These are phyloP conservation scores for Flueggea neowawraea DNA, from an alignment of 441 rosid species.

Conservation along the genomic window DNA sequence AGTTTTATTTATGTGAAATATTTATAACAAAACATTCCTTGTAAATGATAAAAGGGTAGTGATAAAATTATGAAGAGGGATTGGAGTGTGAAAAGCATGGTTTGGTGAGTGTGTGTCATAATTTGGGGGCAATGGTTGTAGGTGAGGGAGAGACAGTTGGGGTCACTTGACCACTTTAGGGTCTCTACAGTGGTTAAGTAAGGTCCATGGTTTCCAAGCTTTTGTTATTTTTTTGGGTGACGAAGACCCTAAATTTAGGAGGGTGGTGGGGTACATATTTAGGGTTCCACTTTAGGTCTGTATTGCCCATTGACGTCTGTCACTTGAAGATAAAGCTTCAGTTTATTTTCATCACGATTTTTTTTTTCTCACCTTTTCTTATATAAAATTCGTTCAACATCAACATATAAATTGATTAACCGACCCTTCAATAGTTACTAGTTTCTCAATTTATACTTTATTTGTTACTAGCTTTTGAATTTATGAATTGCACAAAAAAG, in stretches of 20 bases:
- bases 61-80: not conserved
- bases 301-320: too few species aligned
- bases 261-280: not conserved
- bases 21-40: conserved; percentile 6
- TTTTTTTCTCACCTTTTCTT: too few species aligned
- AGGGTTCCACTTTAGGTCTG: not conserved
- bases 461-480: too few species aligned
- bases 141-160: conserved; percentile 7
- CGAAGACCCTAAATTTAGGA: not conserved
- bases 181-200: conserved; percentile 11
- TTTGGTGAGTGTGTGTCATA: conserved; percentile 13
- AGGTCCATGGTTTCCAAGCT: conserved; percentile 4
- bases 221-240: not conserved
- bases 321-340: too few species aligned
- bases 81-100: not conserved
- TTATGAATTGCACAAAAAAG: too few species aligned
- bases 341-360: too few species aligned
- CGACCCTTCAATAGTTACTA: too few species aligned
- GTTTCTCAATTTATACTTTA: too few species aligned
- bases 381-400: too few species aligned
- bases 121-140: conserved; percentile 6
- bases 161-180: conserved; percentile 15
- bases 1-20: not conserved
- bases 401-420: too few species aligned
- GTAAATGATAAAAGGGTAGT: conserved; percentile 19